phyloP scores from a whole-genome alignment of 1,284 basidiomycete species.

The Cutaneotrichosporon curvatum region DNA sequence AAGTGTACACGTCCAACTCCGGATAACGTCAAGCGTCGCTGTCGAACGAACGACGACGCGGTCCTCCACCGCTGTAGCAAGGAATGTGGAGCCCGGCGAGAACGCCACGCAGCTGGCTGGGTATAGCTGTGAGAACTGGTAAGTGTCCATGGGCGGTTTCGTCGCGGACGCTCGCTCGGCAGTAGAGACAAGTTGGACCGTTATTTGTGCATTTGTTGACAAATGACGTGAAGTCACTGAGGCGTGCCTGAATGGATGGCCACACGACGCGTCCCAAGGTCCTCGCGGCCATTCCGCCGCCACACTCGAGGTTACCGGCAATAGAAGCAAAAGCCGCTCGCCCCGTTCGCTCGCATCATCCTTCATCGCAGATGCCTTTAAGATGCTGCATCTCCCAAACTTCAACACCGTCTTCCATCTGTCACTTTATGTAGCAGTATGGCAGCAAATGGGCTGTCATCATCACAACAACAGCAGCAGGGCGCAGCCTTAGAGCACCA shows the following conservation, averaged over 20 bases:
- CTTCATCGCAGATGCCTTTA: not conserved
- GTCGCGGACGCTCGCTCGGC: no score
- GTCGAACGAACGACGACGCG: constrained; percentile 40
- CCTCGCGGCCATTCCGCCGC: no score
- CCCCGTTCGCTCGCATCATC: no score
- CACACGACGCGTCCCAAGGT: no score
- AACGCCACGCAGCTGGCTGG: constrained; percentile 24
- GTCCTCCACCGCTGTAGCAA: constrained; percentile 31
- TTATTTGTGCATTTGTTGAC: not conserved
- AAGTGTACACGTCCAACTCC: constrained; percentile 30
- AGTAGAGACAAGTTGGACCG: not conserved
- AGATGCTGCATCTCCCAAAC: not conserved
- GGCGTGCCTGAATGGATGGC: no score
- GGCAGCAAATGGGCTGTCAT: constrained; percentile 5
- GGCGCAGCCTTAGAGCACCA: constrained; percentile 17
- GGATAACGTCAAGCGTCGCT: constrained; percentile 34
- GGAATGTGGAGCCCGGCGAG: constrained; percentile 44
- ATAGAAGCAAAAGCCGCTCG: no score
- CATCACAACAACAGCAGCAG: constrained; percentile 1
- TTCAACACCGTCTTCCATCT: not conserved
- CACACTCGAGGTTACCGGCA: no score
- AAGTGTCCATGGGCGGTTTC: constrained; percentile 26
- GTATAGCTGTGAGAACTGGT: constrained; percentile 39
- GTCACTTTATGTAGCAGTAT: constrained; percentile 3
- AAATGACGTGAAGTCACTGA: not conserved